Evolutionary conservation across 2,329 filamentous ascomycete genomes (phyloP).

Genomic region (Calonectria crousiana): DNA sequence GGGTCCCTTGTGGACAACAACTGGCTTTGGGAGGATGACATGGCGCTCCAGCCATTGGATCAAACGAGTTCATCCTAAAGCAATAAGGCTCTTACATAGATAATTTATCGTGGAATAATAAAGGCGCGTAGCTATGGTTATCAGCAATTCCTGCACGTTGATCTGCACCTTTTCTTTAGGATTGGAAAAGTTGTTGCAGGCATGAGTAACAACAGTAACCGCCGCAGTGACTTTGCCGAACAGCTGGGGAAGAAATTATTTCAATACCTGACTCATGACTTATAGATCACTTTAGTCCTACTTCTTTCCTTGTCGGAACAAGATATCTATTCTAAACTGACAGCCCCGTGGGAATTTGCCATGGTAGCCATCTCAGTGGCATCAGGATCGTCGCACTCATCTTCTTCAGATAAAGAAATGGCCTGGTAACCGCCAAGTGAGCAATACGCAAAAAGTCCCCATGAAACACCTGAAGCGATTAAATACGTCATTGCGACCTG

Average conservation of each 20-base stretch:
- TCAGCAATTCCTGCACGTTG: not conserved
- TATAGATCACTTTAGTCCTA: too few species aligned
- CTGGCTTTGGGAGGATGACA: conserved; percentile 10
- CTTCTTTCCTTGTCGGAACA: not conserved
- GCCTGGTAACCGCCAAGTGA: conserved; percentile 6
- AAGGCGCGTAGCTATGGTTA: not conserved
- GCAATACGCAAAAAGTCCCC: conserved; percentile 6
- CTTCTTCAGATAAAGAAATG: conserved; percentile 1
- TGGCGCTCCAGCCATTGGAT: not conserved
- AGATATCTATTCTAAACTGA: not conserved
- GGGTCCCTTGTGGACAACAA: not conserved
- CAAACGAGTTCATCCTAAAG: not conserved
- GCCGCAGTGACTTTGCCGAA: not conserved
- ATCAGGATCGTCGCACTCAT: not conserved
- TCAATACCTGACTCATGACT: too few species aligned
- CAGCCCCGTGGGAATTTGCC: not conserved
- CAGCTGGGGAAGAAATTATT: not conserved
- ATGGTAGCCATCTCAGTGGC: not conserved
- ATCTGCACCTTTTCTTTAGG: not conserved
- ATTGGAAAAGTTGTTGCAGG: too few species aligned
- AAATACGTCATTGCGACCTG: conserved; percentile 10
- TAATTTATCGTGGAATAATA: not conserved
- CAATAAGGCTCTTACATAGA: not conserved
- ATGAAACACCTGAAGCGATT: conserved; percentile 1
- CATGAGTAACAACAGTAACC: too few species aligned